Evolutionary conservation across 2,329 filamentous ascomycete species (phyloP).

Genomic region (Exophiala phaeomuriformis): DNA sequence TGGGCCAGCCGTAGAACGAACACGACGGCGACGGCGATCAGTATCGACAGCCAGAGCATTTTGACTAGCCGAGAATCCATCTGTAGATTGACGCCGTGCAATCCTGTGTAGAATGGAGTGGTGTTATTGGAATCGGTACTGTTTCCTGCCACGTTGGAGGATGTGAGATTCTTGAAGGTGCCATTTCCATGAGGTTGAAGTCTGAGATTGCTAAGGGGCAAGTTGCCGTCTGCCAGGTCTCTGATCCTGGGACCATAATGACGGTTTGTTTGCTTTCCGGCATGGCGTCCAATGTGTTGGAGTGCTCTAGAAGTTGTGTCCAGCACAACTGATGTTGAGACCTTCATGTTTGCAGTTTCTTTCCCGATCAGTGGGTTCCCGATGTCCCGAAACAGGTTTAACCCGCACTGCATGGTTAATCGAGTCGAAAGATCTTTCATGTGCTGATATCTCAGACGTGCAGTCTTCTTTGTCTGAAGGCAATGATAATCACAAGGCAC

Average conservation of each 20-base stretch:
- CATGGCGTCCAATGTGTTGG: background rate
- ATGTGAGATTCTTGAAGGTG: conserved; percentile 1
- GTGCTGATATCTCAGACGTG: background rate
- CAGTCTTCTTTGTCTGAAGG: conserved; percentile 2
- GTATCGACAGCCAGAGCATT: conserved; percentile 32
- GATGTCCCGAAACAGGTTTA: background rate
- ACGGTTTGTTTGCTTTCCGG: background rate
- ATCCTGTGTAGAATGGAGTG: conserved; percentile 56
- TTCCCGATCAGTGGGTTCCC: background rate
- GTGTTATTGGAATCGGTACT: background rate
- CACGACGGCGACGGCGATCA: conserved; percentile 30
- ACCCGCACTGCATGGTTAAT: background rate
- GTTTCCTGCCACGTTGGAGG: conserved; percentile 1
- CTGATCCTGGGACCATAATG: background rate
- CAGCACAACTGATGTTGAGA: conserved; percentile 2
- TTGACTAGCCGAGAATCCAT: conserved; percentile 22
- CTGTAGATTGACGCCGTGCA: conserved; percentile 26
- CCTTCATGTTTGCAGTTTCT: conserved; percentile 6
- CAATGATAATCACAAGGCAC: background rate
- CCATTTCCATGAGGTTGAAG: background rate
- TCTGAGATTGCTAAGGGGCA: conserved; percentile 2
- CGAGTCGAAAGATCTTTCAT: background rate
- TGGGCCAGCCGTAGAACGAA: conserved; percentile 39
- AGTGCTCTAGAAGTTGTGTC: conserved; percentile 2
- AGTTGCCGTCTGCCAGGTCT: conserved; percentile 7